Evolutionary conservation across 768 basidiomycete species (phyloP).

Genomic region (Pulveroboletus sp.): DNA sequence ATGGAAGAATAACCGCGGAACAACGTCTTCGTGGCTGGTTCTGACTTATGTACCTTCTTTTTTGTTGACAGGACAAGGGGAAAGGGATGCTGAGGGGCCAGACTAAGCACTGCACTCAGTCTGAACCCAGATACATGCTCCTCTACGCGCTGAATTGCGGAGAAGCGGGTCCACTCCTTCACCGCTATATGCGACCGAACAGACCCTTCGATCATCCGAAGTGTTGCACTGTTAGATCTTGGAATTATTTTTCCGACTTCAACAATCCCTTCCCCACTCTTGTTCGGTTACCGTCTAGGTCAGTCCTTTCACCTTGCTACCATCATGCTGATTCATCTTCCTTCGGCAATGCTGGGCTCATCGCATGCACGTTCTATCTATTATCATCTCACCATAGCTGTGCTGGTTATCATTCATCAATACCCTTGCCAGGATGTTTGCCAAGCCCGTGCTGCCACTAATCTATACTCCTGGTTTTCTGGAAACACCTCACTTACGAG

Average conservation of each 20-base stretch:
- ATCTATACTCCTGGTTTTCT: not conserved
- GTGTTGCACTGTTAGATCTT: too few species aligned
- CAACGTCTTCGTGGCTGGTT: not conserved
- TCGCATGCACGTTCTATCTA: not conserved
- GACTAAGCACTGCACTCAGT: not conserved
- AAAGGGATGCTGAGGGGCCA: not conserved
- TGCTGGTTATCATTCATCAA: slow-evolving; percentile 1
- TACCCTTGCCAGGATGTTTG: not conserved
- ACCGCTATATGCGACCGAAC: too few species aligned
- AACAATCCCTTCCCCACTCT: not conserved
- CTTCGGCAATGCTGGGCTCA: not conserved
- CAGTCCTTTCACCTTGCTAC: too few species aligned
- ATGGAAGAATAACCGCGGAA: slow-evolving; percentile 15
- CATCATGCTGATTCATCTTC: not conserved
- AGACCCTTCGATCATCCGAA: too few species aligned
- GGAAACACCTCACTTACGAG: not conserved
- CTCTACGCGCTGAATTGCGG: not conserved
- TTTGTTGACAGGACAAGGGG: not conserved
- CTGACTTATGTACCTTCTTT: not conserved
- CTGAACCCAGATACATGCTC: not conserved
- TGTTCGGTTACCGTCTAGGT: not conserved
- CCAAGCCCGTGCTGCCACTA: not conserved
- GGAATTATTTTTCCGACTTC: not conserved
- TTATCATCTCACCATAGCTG: not conserved
- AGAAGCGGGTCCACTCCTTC: too few species aligned